These are phyloP conservation scores for Pisolithus microcarpus DNA, from an alignment of 768 basidiomycete genomes.

Conservation along the genomic window DNA sequence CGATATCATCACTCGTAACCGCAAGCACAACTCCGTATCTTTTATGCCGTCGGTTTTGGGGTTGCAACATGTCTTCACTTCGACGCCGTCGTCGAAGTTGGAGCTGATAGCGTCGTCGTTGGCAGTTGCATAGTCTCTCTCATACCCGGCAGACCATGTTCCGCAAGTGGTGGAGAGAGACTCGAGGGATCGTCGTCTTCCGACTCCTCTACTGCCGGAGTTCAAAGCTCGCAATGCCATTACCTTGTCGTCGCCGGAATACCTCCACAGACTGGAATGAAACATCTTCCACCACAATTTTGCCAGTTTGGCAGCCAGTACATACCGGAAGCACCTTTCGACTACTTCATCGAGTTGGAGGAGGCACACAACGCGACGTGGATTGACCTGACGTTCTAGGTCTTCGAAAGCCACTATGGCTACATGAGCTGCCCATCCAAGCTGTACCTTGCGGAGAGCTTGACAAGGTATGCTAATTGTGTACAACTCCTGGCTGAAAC, in stretches of 20 bases:
- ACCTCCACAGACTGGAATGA: constrained; percentile 27
- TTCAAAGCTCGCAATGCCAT: background rate
- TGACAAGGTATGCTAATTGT: constrained; percentile 86
- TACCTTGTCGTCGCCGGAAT: constrained; percentile 4
- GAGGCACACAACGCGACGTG: constrained; percentile 83
- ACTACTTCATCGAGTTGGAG: constrained; percentile 84
- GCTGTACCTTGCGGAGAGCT: constrained; percentile 83
- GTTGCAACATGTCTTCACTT: constrained; percentile 88
- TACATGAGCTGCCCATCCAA: constrained; percentile 96
- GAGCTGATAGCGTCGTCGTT: too few relatives aligned
- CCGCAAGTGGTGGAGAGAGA: constrained; percentile 52
- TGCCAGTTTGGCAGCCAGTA: constrained; percentile 97
- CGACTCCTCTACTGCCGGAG: background rate
- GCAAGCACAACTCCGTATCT: constrained; percentile 68
- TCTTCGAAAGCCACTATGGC: constrained; percentile 75
- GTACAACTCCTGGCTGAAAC: constrained; percentile 96
- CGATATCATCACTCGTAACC: constrained; percentile 74
- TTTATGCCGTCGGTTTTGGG: constrained; percentile 96
- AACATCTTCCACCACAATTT: constrained; percentile 71
- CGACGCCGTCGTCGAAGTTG: too few relatives aligned
- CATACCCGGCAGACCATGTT: constrained; percentile 47
- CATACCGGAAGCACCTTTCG: constrained; percentile 93
- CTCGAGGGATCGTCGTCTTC: constrained; percentile 36
- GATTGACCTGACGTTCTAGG: constrained; percentile 85
- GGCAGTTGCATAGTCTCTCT: constrained; percentile 71